A percentile compares a stretch with the other conserved stretches of the same genome.
These are phyloP conservation scores for Citrus hindsii DNA, from an alignment of 345 rosid species.

Conservation along the genomic window DNA sequence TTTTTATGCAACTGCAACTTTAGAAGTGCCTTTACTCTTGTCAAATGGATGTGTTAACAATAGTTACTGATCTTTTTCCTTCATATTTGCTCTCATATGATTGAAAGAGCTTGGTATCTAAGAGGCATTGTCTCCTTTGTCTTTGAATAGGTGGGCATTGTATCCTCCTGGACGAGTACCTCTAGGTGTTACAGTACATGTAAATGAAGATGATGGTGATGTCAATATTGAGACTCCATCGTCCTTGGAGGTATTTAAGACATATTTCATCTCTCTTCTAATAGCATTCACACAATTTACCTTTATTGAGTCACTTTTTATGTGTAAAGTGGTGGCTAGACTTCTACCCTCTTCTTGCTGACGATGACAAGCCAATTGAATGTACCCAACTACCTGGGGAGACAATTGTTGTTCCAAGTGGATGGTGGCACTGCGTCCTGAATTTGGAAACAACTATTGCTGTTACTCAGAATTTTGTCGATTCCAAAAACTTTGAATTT, in stretches of 20 bases:
- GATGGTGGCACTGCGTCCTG: slow-evolving; percentile 98
- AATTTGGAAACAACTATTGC: slow-evolving; percentile 90
- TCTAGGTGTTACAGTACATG: slow-evolving; percentile 92
- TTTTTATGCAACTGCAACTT: background rate
- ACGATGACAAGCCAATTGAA: slow-evolving; percentile 89
- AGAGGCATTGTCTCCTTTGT: slow-evolving; percentile 9
- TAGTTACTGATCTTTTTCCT: background rate
- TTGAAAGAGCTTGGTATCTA: slow-evolving; percentile 12
- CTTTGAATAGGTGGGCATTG: slow-evolving; percentile 81
- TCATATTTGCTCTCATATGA: slow-evolving; percentile 1
- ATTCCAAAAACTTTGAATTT: slow-evolving; percentile 73
- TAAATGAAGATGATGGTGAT: slow-evolving; percentile 94
- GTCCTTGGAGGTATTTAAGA: slow-evolving; percentile 72
- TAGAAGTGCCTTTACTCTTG: background rate
- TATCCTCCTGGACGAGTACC: slow-evolving; percentile 99
- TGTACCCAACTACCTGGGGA: slow-evolving; percentile 90
- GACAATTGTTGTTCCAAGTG: slow-evolving; percentile 93
- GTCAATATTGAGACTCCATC: slow-evolving; percentile 84
- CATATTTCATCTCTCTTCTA: slow-evolving; percentile 16
- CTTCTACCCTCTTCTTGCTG: slow-evolving; percentile 88
- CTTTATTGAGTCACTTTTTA: slow-evolving; percentile 4
- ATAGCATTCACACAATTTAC: background rate
- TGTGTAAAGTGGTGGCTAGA: slow-evolving; percentile 90
- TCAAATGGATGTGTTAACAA: background rate
- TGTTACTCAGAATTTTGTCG: slow-evolving; percentile 90